Conservation (phyloP, 2,329 filamentous ascomycete genomes). For the Cladobotryum protrusum region DNA sequence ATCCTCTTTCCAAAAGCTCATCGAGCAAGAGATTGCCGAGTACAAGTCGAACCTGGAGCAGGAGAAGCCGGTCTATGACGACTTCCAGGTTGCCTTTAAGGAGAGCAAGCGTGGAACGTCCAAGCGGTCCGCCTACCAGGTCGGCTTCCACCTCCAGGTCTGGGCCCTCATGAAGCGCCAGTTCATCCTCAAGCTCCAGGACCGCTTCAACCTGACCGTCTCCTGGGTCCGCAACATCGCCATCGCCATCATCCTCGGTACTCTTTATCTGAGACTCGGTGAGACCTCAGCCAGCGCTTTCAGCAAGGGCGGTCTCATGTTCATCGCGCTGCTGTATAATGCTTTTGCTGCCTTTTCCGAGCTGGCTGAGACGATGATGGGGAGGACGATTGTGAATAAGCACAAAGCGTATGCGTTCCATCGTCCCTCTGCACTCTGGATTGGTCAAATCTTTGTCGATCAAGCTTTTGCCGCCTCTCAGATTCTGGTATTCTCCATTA, state of each 20-base stretch:
- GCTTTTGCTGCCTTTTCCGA: slow-evolving; percentile 83
- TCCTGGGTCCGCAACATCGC: slow-evolving; percentile 64
- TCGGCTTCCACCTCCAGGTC: slow-evolving; percentile 76
- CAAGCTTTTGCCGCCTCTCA: slow-evolving; percentile 64
- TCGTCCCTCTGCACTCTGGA: slow-evolving; percentile 73
- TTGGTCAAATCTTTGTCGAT: slow-evolving; percentile 77
- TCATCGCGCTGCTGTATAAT: slow-evolving; percentile 76
- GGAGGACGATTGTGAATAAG: slow-evolving; percentile 73
- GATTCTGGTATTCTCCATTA: slow-evolving; percentile 65
- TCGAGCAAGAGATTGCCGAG: slow-evolving; percentile 59
- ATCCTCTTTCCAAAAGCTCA: slow-evolving; percentile 50
- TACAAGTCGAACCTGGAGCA: slow-evolving; percentile 61
- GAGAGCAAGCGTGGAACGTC: slow-evolving; percentile 75
- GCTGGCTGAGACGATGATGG: slow-evolving; percentile 67
- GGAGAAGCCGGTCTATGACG: slow-evolving; percentile 63
- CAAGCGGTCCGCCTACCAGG: slow-evolving; percentile 71
- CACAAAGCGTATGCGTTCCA: slow-evolving; percentile 80
- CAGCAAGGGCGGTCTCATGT: slow-evolving; percentile 74
- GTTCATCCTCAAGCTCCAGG: slow-evolving; percentile 79
- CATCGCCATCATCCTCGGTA: slow-evolving; percentile 73
- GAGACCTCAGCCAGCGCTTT: slow-evolving; percentile 65
- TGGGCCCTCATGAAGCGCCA: slow-evolving; percentile 80
- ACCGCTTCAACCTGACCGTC: slow-evolving; percentile 69
- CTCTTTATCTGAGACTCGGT: slow-evolving; percentile 67
- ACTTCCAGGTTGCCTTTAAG: slow-evolving; percentile 68